These are phyloP conservation scores for Amphichorda felina DNA, from an alignment of 2,329 filamentous ascomycete species.

Conservation along the genomic window DNA sequence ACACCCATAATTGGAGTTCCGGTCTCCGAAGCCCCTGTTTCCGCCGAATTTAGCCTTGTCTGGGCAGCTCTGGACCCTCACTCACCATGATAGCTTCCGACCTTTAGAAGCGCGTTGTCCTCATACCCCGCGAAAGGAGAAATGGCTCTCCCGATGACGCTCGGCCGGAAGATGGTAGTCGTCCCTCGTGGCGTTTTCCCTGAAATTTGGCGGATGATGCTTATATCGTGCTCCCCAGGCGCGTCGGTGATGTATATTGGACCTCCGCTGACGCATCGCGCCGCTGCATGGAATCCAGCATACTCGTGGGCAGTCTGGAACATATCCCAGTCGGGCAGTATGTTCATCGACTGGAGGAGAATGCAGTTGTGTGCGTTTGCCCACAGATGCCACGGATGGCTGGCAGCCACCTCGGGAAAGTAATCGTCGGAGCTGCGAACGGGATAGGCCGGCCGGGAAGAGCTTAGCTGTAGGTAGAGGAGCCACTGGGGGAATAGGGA, in stretches of 20 bases:
- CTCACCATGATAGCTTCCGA: conserved; percentile 65
- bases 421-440: conserved; percentile 87
- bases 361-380: conserved; percentile 84
- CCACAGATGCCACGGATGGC: conserved; percentile 93
- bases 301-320: conserved; percentile 56
- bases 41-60: neutral
- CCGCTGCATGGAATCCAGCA: conserved; percentile 78
- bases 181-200: conserved; percentile 58
- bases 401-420: conserved; percentile 69
- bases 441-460: conserved; percentile 60
- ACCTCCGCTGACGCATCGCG: conserved; percentile 78
- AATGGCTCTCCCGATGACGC: conserved; percentile 58
- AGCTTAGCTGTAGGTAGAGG: conserved; percentile 72
- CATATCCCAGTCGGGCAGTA: conserved; percentile 74
- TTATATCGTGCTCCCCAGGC: conserved; percentile 68
- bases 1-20: conserved; percentile 70
- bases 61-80: neutral
- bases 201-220: conserved; percentile 70
- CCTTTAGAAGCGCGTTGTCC: conserved; percentile 60
- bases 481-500: conserved; percentile 77
- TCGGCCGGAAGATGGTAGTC: conserved; percentile 73
- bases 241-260: conserved; percentile 91
- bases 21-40: conserved; percentile 36
- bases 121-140: conserved; percentile 67
- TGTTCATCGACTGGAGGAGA: conserved; percentile 73